Base-by-base conservation (phyloP, 306 rosid species). In the Quercus agrifolia region DNA sequence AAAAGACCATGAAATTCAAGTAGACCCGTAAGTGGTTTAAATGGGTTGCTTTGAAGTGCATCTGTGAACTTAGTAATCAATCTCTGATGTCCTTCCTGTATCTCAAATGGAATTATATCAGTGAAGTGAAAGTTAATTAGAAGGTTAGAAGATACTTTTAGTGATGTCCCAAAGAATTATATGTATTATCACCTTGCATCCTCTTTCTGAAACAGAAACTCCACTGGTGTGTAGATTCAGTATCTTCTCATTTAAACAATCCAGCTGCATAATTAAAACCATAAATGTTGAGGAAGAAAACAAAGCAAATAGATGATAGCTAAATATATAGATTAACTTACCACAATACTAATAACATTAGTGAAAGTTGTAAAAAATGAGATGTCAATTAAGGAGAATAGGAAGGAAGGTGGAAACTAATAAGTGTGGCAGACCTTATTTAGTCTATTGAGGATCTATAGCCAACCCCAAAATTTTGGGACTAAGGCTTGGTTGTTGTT, bases 201-300 rank as follows among this genome's bases (percentile, higher is more conserved):
- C 87, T 78, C 74, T 85, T 68, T 81, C 89, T 31, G 44, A 72
- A 49, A 64, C 57, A 41, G 51, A 64, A 38, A 67, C 59, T 77
- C 69, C 83, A 57, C 73, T 19, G 70, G 64, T 71, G 8, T 81
- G 80, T 74, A 76, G 56, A 73, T 74, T 68, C 57, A 88, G 64
- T 56, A 83, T 78, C 66, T 86, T 85, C 90, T 94, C 98, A 64
- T 94, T 94, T 90, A 90, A 81, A 63, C 82, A 86, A 81, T 94
- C 98, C 74, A 94, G 85, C 98, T 94, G 93, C 88, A 83, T 70
- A 41, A 59, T 62, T 62, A 75, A 61, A 73, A 56, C 77, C 27
- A 72, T 63, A 76, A 82, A 20, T 71, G 70, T 31, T 88, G 38
- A 84, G 79, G 72, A 74, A 11, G 8, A 80, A 61, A 35, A 31